These are phyloP conservation scores for Fusarium lateritium DNA, from an alignment of 2,329 filamentous ascomycete genomes.

Conservation along the genomic window DNA sequence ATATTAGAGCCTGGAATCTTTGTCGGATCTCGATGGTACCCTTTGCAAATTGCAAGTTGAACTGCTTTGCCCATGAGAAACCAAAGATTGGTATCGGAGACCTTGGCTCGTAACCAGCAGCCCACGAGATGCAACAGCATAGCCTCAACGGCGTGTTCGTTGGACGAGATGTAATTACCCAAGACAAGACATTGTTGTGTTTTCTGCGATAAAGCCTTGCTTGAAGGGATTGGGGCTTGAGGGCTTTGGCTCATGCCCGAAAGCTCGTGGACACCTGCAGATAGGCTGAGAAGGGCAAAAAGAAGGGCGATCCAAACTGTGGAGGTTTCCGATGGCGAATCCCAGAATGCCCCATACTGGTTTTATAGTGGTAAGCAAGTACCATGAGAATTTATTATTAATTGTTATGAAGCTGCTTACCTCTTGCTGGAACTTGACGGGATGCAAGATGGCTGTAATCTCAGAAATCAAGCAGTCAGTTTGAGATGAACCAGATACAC, in stretches of 20 bases:
- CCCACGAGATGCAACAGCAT: slow-evolving; percentile 59
- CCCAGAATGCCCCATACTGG: slow-evolving; percentile 63
- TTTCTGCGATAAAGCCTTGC: slow-evolving; percentile 40
- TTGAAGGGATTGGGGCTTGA: slow-evolving; percentile 36
- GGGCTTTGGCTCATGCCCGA: slow-evolving; percentile 40
- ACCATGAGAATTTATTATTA: no score
- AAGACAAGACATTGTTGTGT: slow-evolving; percentile 61
- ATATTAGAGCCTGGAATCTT: slow-evolving; percentile 53
- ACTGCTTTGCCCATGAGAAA: slow-evolving; percentile 60
- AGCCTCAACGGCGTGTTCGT: slow-evolving; percentile 61
- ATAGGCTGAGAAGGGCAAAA: slow-evolving; percentile 59
- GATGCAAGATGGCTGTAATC: slow-evolving; percentile 46
- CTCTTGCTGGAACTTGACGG: slow-evolving; percentile 49
- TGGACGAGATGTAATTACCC: slow-evolving; percentile 60
- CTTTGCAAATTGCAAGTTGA: slow-evolving; percentile 63
- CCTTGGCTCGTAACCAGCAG: slow-evolving; percentile 49
- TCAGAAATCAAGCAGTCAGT: accelerated
- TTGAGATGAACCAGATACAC: no score
- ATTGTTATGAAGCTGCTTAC: slow-evolving; percentile 12
- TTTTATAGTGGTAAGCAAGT: no score
- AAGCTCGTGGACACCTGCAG: slow-evolving; percentile 52
- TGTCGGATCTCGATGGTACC: slow-evolving; percentile 63
- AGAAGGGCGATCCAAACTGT: slow-evolving; percentile 63
- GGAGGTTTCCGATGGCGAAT: slow-evolving; percentile 42
- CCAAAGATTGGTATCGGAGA: slow-evolving; percentile 59